Percentiles rank a stretch among this genome's conserved stretches.
Conservation (phyloP, 2,329 filamentous ascomycete genomes). For the Cytospora paraplurivora region DNA sequence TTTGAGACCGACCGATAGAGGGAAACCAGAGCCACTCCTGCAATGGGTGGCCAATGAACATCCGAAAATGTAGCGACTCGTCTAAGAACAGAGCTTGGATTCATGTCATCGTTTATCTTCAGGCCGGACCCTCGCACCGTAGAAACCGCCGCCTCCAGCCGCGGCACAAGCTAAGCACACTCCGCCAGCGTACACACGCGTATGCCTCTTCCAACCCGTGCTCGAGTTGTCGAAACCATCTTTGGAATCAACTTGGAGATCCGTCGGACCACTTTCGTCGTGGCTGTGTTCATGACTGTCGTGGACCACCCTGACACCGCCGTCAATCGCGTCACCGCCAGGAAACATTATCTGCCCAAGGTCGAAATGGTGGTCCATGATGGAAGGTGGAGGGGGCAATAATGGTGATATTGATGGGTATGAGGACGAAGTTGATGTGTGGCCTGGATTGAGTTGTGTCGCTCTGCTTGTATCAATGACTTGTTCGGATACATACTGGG, state of each 20-base stretch:
- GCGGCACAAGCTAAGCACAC: slow-evolving; percentile 58
- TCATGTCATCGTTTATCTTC: slow-evolving; percentile 51
- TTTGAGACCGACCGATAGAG: not conserved
- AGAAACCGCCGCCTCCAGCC: slow-evolving; percentile 51
- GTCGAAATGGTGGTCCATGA: slow-evolving; percentile 33
- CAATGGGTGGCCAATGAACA: not conserved
- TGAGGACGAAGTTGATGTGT: slow-evolving; percentile 49
- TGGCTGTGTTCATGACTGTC: slow-evolving; percentile 24
- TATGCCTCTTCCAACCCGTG: slow-evolving; percentile 58
- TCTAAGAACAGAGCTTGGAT: not conserved
- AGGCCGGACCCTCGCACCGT: slow-evolving; percentile 55
- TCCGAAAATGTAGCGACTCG: not conserved
- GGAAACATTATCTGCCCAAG: slow-evolving; percentile 35
- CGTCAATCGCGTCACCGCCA: slow-evolving; percentile 25
- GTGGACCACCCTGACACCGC: slow-evolving; percentile 22
- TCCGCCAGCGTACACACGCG: slow-evolving; percentile 60
- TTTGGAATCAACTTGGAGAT: slow-evolving; percentile 54
- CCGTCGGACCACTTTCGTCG: slow-evolving; percentile 40
- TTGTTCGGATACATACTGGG: slow-evolving; percentile 26
- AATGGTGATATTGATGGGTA: slow-evolving; percentile 52
- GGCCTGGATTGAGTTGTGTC: slow-evolving; percentile 18
- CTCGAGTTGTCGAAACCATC: slow-evolving; percentile 51
- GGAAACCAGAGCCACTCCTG: not conserved
- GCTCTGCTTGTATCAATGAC: slow-evolving; percentile 23
- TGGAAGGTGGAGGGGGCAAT: slow-evolving; percentile 51